Evolutionary conservation across 2,329 filamentous ascomycete genomes (phyloP), one percentile per base, ranked within the genome.

Genomic region (Ophioceras dolichostomum): DNA sequence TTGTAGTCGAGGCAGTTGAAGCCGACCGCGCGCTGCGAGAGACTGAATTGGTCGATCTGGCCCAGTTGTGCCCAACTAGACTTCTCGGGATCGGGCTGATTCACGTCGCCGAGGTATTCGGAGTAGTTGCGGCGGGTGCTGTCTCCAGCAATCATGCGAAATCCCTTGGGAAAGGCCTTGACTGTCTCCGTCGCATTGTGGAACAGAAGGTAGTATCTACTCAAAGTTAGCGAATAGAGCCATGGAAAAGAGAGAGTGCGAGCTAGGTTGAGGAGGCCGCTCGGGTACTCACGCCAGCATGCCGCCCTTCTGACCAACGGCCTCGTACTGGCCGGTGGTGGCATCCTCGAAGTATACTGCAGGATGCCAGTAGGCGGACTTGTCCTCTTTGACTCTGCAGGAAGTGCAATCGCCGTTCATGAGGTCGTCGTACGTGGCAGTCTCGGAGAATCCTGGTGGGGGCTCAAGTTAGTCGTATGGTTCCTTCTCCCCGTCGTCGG

Each of bases 1-100:
- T 49, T 50, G 54, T 95, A 95, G 72, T 96, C 79, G 42, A 98
- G 63, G 60, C 91, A 96, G 68, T 96, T 96, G 73, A 94, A 94
- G 4, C 91, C 89, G 20, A 95, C 49, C 9, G 88, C 85, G 43
- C 88, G 86, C 64, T 94, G 82, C 36, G 62, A 64, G 27, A 95
- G 71, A 37, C 78, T 73, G 13, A 60, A 57, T 62, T 94, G 87
- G 33, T 53, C 59, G 10, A 79, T 81, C 49, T 73, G 70, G 41
- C 79, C 73, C 5, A 76, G 62, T 2, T 59, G 53, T 18, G 59
- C 59, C 88, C 88, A 95, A 18, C 59, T 45, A 10, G 83, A 86
- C 60, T 86, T 84, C 42, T 62, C 60, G 3, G 74, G 67, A 45
- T 79, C 74, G 18, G 74, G 70, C 28, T 73, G 65, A 47, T 75